Base-by-base conservation (phyloP, 2,329 filamentous ascomycete species). In the Ophiocordyceps camponoti-rufipedis region DNA sequence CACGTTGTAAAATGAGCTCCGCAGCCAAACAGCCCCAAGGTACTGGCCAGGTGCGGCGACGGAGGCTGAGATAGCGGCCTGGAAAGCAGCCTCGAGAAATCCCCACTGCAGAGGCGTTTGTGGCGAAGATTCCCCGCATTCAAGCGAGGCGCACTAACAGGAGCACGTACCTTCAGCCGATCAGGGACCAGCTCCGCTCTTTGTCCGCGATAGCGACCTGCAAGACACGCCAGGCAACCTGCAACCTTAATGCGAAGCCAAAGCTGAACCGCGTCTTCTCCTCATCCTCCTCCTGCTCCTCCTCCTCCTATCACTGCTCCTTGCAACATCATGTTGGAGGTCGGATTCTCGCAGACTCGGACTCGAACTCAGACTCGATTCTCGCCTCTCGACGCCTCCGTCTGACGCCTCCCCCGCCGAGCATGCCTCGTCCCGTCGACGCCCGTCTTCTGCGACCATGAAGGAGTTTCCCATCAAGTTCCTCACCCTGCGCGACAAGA, bases 401-500 rank as follows among this genome's bases (percentile, higher is more conserved):
- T 31, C 29, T 31, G 29, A 31, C 29, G 29, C 29, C 23, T 23
- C 23, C 5, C 23, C 23, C 23, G 23, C 23, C 23, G 33, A 38
- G 14, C 33, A 49, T 55, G 51, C 59, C 60, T 28, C 58, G 57
- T 57, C 55, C 59, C 48, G 57, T 50, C 45, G 41, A 49, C 48
- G 55, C 39, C 39, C 19, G 2, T 41, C 39, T 12, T 14, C 28
- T 12, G 12, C 56, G 29, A 68, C 52, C 56, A 75, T 75, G 68
- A 75, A 72, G 62, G 62, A 68, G 51, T 63, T 72, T 48, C 70
- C 70, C 43, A 78, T 74, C 57, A 78, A 80, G 55, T 79, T 86
- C 58, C 75, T 84, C 48, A 83, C 75, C 60, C 69, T 80, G 53
- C 75, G 80, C 52, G 82, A 85, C 55, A 85, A 75, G 62, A 70